Evolutionary conservation across 495 filamentous ascomycete species (phyloP).

Genomic region (Penicillium lagena): DNA sequence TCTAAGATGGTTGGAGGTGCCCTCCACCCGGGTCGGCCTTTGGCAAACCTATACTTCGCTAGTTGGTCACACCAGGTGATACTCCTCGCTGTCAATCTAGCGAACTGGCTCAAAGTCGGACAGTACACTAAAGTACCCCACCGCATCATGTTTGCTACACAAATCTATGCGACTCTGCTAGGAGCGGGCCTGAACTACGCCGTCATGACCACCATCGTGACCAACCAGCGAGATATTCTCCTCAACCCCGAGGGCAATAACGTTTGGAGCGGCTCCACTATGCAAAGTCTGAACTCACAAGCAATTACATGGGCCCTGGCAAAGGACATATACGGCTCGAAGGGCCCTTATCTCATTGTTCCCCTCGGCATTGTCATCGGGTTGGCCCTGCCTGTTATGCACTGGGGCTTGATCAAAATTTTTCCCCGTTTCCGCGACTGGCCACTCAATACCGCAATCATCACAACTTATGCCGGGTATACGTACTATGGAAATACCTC

Average conservation of each 20-base stretch:
- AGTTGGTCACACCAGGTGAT: slow-evolving; percentile 28
- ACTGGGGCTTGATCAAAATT: slow-evolving; percentile 28
- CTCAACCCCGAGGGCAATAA: slow-evolving; percentile 26
- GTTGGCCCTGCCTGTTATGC: slow-evolving; percentile 22
- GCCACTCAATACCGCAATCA: slow-evolving; percentile 30
- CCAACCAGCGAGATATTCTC: slow-evolving; percentile 26
- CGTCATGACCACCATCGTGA: slow-evolving; percentile 36
- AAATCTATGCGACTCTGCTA: slow-evolving; percentile 34
- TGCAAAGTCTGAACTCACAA: slow-evolving; percentile 27
- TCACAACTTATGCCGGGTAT: slow-evolving; percentile 31
- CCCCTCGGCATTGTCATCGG: slow-evolving; percentile 40
- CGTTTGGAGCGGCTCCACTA: slow-evolving; percentile 37
- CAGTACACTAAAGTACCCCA: slow-evolving; percentile 38
- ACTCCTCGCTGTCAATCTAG: slow-evolving; percentile 18
- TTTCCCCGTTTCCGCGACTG: slow-evolving; percentile 5
- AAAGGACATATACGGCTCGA: slow-evolving; percentile 24
- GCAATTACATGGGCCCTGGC: slow-evolving; percentile 39
- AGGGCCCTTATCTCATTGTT: slow-evolving; percentile 29
- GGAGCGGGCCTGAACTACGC: slow-evolving; percentile 38
- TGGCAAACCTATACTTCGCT: slow-evolving; percentile 34
- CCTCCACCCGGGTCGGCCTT: slow-evolving; percentile 31
- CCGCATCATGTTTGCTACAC: slow-evolving; percentile 32
- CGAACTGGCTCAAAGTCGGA: slow-evolving; percentile 26
- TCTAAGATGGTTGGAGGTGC: slow-evolving; percentile 26
- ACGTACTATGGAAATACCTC: slow-evolving; percentile 32